These are phyloP conservation scores for Nitzschia sp. DNA, from an alignment of 108 stramenopile genomes.

Conservation along the genomic window DNA sequence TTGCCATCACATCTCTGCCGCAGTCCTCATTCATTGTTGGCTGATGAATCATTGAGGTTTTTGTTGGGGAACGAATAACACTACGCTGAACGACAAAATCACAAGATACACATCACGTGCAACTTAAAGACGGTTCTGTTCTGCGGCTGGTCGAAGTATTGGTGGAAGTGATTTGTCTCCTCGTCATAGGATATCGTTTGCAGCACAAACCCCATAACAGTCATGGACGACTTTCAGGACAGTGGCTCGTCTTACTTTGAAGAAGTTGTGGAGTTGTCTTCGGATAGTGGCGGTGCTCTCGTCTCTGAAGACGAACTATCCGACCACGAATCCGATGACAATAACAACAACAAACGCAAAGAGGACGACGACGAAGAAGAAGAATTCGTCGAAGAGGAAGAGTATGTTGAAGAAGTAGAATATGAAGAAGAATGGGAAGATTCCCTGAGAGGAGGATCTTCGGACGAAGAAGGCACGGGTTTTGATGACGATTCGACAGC, in stretches of 20 bases:
- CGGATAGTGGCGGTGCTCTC: not conserved
- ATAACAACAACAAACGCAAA: not conserved
- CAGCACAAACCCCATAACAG: no score
- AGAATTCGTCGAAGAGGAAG: constrained; percentile 6
- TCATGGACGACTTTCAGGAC: not conserved
- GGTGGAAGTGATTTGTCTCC: no score
- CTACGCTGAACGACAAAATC: no score
- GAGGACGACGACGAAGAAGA: constrained; percentile 9
- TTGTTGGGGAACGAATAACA: no score
- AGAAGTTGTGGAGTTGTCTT: constrained; percentile 14
- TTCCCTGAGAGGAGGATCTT: not conserved
- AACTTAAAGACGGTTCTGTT: no score
- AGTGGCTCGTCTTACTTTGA: constrained; percentile 12
- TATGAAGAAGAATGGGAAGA: not conserved
- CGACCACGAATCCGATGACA: constrained; percentile 2
- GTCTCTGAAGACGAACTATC: not conserved
- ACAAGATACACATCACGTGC: no score
- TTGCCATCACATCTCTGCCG: no score
- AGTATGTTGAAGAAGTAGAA: not conserved
- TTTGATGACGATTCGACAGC: constrained; percentile 11
- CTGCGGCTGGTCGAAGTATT: no score
- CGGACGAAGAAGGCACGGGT: not conserved
- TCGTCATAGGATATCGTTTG: no score
- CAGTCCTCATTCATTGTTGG: no score
- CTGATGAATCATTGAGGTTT: no score